These are phyloP conservation scores for Penicillium fuscoglaucum DNA, from an alignment of 2,329 filamentous ascomycete species.

Conservation along the genomic window DNA sequence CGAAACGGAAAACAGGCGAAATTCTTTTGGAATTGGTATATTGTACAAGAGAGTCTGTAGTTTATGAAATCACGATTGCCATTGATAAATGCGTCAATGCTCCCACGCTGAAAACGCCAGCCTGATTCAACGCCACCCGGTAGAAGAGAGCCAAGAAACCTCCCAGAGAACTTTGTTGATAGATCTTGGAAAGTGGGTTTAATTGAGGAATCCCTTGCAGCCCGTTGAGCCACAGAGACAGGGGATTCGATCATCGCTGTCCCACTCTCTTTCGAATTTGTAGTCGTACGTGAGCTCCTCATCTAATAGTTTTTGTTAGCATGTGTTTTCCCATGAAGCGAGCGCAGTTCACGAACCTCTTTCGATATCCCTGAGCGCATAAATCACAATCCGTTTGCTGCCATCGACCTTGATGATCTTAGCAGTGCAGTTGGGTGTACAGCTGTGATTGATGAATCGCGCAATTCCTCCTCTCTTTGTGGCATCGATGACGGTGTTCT, in stretches of 20 bases:
- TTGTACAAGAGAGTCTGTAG: conserved; percentile 28
- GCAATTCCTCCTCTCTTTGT: conserved; percentile 99
- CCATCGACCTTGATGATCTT: conserved; percentile 99
- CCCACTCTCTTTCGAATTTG: conserved; percentile 98
- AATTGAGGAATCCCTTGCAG: conserved; percentile 99
- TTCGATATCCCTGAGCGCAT: conserved; percentile 90
- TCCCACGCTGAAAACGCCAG: conserved; percentile 16
- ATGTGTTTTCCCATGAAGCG: conserved; percentile 13
- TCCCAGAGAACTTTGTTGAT: not conserved
- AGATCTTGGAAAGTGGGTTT: conserved; percentile 32
- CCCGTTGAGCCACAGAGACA: conserved; percentile 94
- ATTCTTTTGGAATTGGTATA: conserved; percentile 23
- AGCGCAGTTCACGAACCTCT: conserved; percentile 69
- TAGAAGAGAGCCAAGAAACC: conserved; percentile 6
- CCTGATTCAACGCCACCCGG: conserved; percentile 15
- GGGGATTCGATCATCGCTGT: conserved; percentile 90
- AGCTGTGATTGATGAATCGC: conserved; percentile 96
- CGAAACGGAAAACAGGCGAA: conserved; percentile 6
- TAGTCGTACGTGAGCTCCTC: conserved; percentile 99
- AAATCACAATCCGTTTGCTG: conserved; percentile 98
- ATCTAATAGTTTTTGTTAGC: conserved; percentile 57
- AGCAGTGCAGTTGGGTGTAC: conserved; percentile 96
- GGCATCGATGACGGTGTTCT: conserved; percentile 95
- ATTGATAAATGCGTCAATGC: conserved; percentile 20
- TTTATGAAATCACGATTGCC: conserved; percentile 23